Percentiles rank a stretch among this genome's conserved stretches.
Evolutionary conservation across 495 filamentous ascomycete species (phyloP).

Genomic region (Neurospora sp.): DNA sequence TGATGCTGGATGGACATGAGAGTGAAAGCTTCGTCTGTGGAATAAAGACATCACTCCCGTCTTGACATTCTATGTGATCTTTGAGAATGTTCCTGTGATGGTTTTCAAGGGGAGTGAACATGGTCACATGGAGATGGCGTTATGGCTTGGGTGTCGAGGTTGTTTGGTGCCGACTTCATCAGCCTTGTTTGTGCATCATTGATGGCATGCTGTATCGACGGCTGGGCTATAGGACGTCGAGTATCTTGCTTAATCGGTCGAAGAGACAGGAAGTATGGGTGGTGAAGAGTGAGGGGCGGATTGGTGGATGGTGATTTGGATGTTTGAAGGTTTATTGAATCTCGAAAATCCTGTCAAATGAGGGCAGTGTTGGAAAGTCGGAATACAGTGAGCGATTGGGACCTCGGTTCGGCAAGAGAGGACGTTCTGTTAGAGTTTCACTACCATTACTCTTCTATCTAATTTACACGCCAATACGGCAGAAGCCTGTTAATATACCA

Average conservation of each 20-base stretch:
- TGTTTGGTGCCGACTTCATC: neutral
- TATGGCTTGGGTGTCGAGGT: neutral
- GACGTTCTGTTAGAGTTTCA: neutral
- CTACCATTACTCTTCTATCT: neutral
- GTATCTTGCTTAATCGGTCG: neutral
- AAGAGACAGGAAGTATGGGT: neutral
- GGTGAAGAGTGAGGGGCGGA: neutral
- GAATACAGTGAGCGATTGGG: too few relatives aligned
- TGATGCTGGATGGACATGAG: neutral
- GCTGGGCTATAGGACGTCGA: neutral
- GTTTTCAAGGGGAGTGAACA: neutral
- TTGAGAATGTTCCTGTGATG: neutral
- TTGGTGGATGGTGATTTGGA: neutral
- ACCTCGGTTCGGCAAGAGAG: neutral
- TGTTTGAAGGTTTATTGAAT: too few relatives aligned
- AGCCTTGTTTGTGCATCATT: neutral
- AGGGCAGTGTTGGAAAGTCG: too few relatives aligned
- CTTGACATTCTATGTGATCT: neutral
- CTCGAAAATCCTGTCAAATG: too few relatives aligned
- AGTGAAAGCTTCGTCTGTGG: neutral
- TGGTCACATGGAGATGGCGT: neutral
- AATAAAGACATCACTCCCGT: neutral
- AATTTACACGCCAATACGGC: too few relatives aligned
- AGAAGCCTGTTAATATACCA: neutral
- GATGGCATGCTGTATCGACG: neutral